Conservation (phyloP, 2,329 filamentous ascomycete genomes). For the Didymellaceae sp. region DNA sequence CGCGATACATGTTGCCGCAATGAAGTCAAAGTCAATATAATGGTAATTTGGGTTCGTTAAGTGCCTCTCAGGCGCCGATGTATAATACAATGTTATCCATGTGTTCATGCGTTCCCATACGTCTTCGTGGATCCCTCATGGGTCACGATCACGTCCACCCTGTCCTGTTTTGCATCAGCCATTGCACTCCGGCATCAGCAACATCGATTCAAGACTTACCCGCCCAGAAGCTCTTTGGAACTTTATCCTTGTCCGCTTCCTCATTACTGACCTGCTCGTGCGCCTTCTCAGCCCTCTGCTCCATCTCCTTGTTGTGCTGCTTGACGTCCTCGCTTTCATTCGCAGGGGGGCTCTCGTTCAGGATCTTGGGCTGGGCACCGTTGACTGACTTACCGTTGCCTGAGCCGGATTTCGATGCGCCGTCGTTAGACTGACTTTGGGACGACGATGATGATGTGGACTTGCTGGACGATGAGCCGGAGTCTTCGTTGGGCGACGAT, state of each 20-base stretch:
- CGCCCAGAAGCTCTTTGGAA: conserved; percentile 49
- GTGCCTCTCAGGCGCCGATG: background rate
- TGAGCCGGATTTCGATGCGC: conserved; percentile 19
- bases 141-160: conserved; percentile 34
- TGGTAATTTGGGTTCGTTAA: background rate
- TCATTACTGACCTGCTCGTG: conserved; percentile 47
- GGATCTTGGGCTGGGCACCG: conserved; percentile 54
- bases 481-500: conserved; percentile 38
- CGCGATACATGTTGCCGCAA: too few species aligned
- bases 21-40: too few species aligned
- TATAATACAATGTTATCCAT: conserved; percentile 8
- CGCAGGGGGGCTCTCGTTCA: conserved; percentile 45
- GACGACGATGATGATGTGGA: conserved; percentile 15
- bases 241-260: conserved; percentile 51
- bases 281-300: conserved; percentile 51
- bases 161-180: conserved; percentile 30
- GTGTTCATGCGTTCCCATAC: background rate
- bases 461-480: conserved; percentile 14
- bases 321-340: conserved; percentile 49
- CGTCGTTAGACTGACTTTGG: conserved; percentile 17
- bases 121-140: conserved; percentile 16
- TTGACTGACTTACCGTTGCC: conserved; percentile 33
- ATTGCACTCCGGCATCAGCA: background rate
- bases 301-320: conserved; percentile 55
- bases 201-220: conserved; percentile 33